Conservation (phyloP, 768 basidiomycete species). For the Cantharellus anzutake region DNA sequence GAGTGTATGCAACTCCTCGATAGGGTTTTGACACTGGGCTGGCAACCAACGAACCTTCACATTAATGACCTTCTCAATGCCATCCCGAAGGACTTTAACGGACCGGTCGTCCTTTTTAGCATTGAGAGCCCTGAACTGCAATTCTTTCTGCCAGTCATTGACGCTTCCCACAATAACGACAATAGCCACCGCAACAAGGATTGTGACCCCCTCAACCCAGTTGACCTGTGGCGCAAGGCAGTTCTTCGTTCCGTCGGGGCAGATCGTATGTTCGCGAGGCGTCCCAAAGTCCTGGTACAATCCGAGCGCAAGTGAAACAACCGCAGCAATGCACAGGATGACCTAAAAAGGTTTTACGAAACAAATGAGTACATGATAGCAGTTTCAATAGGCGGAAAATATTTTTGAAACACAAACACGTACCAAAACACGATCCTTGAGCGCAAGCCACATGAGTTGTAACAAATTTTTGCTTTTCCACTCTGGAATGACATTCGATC, state of each 20-base stretch:
- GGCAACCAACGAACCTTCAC: conserved; percentile 37
- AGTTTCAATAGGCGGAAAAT: background rate
- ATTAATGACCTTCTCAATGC: conserved; percentile 51
- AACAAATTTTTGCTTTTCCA: conserved; percentile 52
- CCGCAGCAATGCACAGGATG: conserved; percentile 77
- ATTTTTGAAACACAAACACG: conserved; percentile 14
- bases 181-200: conserved; percentile 28
- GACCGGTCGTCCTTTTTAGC: conserved; percentile 89
- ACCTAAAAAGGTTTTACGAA: conserved; percentile 28
- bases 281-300: conserved; percentile 86
- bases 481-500: conserved; percentile 52
- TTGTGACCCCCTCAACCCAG: conserved; percentile 76
- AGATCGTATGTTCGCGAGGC: conserved; percentile 26
- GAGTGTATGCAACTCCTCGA: no score
- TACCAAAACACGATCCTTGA: conserved; percentile 83
- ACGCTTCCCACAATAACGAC: conserved; percentile 69
- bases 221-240: conserved; percentile 58
- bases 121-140: conserved; percentile 82
- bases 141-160: conserved; percentile 98
- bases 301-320: conserved; percentile 83
- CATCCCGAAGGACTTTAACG: conserved; percentile 64
- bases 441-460: conserved; percentile 63
- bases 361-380: background rate
- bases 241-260: conserved; percentile 14
- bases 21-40: no score